Evolutionary conservation across 495 filamentous ascomycete genomes (phyloP).

Genomic region (Annulohypoxylon stygium): DNA sequence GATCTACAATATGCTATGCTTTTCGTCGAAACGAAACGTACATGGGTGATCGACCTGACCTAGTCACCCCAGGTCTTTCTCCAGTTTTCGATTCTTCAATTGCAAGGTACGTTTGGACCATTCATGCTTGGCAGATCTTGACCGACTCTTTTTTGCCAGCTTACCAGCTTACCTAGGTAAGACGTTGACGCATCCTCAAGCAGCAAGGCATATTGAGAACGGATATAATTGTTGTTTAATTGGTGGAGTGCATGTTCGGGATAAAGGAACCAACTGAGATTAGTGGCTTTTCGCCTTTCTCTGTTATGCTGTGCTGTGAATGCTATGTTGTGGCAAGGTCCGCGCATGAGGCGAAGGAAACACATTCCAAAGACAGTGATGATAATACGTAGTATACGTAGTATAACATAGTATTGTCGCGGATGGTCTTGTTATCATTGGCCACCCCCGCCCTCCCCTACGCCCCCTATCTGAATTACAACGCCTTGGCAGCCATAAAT

Average conservation of each 20-base stretch:
- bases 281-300: conserved; percentile 15
- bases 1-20: conserved; percentile 24
- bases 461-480: conserved; percentile 24
- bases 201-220: conserved; percentile 25
- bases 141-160: conserved; percentile 38
- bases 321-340: conserved; percentile 17
- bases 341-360: conserved; percentile 26
- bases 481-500: neutral
- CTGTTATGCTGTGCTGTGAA: neutral
- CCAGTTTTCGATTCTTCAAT: conserved; percentile 42
- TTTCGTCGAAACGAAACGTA: conserved; percentile 43
- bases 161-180: conserved; percentile 33
- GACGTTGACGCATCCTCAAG: conserved; percentile 44
- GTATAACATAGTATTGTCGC: conserved; percentile 11
- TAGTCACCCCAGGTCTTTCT: conserved; percentile 32
- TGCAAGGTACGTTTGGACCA: conserved; percentile 10
- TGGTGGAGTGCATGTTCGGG: conserved; percentile 24
- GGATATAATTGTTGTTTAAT: conserved; percentile 10
- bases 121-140: conserved; percentile 30
- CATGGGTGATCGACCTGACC: conserved; percentile 31
- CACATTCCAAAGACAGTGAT: conserved; percentile 29
- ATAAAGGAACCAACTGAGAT: conserved; percentile 8
- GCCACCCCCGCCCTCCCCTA: conserved; percentile 25
- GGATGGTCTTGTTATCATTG: conserved; percentile 31
- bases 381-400: conserved; percentile 8